A percentile compares a stretch with the other conserved stretches of the same genome.
phyloP scores from a whole-genome alignment of 345 rosid genomes.

The Salix koriyanagi region DNA sequence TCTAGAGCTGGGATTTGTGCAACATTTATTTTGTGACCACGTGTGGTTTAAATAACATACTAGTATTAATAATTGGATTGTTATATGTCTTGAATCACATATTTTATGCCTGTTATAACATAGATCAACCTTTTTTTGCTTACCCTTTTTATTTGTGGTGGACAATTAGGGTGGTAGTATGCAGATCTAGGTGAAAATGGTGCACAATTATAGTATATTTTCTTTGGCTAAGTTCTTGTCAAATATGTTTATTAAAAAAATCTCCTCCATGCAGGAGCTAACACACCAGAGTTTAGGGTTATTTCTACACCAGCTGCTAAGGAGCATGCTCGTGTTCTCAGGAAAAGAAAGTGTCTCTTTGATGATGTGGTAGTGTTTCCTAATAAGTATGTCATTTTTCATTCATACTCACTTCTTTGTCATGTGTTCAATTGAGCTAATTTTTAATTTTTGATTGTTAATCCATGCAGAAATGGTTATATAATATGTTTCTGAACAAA shows the following conservation, averaged over 20 bases:
- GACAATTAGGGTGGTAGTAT: background rate
- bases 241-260: background rate
- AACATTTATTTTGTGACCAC: background rate
- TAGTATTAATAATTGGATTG: background rate
- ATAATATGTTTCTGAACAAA: no score
- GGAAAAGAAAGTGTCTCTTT: no score
- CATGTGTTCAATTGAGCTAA: no score
- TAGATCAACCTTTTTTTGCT: background rate
- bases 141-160: background rate
- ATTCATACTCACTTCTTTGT: no score
- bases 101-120: background rate
- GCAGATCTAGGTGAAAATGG: background rate
- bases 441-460: no score
- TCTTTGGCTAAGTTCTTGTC: background rate
- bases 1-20: slow-evolving; percentile 2
- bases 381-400: no score
- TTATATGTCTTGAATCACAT: background rate
- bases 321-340: slow-evolving; percentile 38
- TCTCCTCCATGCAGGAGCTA: slow-evolving; percentile 33
- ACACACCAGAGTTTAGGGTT: slow-evolving; percentile 39
- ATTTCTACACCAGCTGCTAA: slow-evolving; percentile 60
- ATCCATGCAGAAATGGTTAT: no score
- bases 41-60: background rate
- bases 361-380: no score
- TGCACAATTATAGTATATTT: background rate